Base-by-base conservation (phyloP, 768 basidiomycete genomes). In the Mycena vitilis region DNA sequence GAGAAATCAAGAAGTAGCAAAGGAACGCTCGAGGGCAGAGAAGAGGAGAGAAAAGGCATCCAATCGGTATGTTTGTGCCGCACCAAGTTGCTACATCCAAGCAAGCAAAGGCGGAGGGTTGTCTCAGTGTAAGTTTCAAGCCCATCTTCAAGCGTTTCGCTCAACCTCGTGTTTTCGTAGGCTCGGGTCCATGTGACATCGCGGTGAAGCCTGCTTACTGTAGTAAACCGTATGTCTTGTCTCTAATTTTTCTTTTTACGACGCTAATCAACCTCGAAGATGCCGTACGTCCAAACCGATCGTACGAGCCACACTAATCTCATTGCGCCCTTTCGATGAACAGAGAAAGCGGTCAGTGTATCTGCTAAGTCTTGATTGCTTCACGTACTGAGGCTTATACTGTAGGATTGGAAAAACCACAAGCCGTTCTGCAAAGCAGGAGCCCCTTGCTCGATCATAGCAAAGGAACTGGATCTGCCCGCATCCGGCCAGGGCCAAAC, bases 131-230 rank as follows among this genome's bases (percentile, higher is more conserved):
- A 63, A 52, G 76, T 66, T n/a, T 23, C 20, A 36, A 9, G 22
- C 7, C 0, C 7, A 16, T 2, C 15, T 40, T 15, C 61, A 40
- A 23, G n/a, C 57, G 45, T 59, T 25, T 53, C 36, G 15, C 12
- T 13, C 30, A 40, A 40, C 40, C 15, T 40, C 40, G 40, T 40
- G 11, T 15, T 15, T 15, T 40, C 15, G 40, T 58, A 78, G 78
- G 79, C 40, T 58, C 75, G 15, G 79, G 78, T 45, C 70, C 70
- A 60, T 79, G 79, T 57, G 78, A 80, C 53, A 25, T 44, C 5
- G 77, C 78, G 56, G 77, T 78, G 68, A 80, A 78, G 52, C 79
- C 78, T 4, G 73, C 72, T 40, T 80, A 79, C 60, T 79, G 78
- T 63, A 75, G 77, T 58, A 76, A 75, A 67, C 74, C 76, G 71